Evolutionary conservation across 305 asterid genomes (phyloP).

Genomic region (Solanum aculeatissimum): DNA sequence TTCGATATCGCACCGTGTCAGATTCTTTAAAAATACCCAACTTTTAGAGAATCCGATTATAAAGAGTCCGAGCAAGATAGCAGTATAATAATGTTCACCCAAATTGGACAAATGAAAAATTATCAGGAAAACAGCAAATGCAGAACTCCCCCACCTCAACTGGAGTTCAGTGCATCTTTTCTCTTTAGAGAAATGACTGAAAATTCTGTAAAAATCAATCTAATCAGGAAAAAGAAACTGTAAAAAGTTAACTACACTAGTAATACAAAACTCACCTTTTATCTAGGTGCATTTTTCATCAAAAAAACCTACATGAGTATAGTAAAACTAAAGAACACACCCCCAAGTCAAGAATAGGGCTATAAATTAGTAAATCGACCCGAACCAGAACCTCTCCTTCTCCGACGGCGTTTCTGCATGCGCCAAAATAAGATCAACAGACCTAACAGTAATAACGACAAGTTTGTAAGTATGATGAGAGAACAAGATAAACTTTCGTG

Average conservation of each 20-base stretch:
- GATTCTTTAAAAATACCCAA: no score
- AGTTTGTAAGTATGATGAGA: neutral
- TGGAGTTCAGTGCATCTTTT: neutral
- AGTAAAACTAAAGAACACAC: neutral
- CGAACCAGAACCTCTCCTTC: constrained; percentile 61
- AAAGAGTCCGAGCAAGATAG: no score
- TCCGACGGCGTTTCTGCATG: constrained; percentile 71
- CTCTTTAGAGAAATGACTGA: neutral
- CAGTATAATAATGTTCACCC: no score
- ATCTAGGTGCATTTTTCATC: neutral
- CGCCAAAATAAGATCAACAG: constrained; percentile 68
- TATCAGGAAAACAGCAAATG: no score
- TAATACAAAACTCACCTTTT: constrained; percentile 1
- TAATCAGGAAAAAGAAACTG: neutral
- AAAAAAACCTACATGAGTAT: neutral
- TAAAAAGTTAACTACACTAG: neutral
- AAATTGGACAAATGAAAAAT: no score
- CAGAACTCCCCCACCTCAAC: neutral
- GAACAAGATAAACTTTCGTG: neutral
- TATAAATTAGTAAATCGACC: constrained; percentile 34
- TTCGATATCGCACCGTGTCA: no score
- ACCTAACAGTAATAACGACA: constrained; percentile 40
- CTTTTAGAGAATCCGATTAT: no score
- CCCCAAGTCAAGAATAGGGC: constrained; percentile 5
- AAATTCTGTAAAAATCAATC: neutral